A percentile compares a stretch with the other conserved stretches of the same genome.
Evolutionary conservation across 108 stramenopile genomes (phyloP).

Genomic region (Skeletonema grethae): DNA sequence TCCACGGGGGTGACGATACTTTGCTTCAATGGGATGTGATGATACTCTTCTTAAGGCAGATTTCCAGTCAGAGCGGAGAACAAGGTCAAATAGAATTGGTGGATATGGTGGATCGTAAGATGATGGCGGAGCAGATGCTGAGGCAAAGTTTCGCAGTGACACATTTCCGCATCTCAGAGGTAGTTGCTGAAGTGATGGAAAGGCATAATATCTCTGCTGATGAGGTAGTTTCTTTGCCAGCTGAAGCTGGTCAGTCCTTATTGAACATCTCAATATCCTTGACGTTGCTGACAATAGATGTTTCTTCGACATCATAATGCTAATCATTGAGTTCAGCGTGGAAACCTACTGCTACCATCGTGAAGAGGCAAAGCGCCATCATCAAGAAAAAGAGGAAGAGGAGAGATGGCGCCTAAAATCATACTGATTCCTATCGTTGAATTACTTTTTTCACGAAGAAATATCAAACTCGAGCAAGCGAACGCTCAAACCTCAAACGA

Average conservation of each 20-base stretch:
- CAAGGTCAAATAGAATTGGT: slow-evolving; percentile 32
- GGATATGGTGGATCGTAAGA: slow-evolving; percentile 8
- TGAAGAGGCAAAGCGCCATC: too few relatives aligned
- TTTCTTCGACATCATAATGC: not conserved
- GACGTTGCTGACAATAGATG: not conserved
- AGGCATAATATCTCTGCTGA: too few relatives aligned
- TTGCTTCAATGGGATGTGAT: slow-evolving; percentile 19
- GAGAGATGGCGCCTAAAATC: too few relatives aligned
- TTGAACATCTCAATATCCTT: not conserved
- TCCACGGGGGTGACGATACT: slow-evolving; percentile 24
- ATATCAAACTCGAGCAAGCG: too few relatives aligned
- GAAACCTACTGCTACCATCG: too few relatives aligned
- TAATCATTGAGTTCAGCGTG: not conserved
- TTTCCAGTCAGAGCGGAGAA: slow-evolving; percentile 19
- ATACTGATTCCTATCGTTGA: not conserved
- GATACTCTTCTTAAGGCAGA: slow-evolving; percentile 14
- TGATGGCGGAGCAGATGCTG: not conserved
- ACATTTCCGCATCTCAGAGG: not conserved
- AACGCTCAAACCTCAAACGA: too few relatives aligned
- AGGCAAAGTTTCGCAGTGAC: not conserved
- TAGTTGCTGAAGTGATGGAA: too few relatives aligned
- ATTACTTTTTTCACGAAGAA: too few relatives aligned
- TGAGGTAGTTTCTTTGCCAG: not conserved
- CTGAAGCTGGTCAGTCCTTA: not conserved
- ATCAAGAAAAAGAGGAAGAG: too few relatives aligned